Base-by-base conservation (phyloP, 2,329 filamentous ascomycete species). In the Epichloe amarillans region DNA sequence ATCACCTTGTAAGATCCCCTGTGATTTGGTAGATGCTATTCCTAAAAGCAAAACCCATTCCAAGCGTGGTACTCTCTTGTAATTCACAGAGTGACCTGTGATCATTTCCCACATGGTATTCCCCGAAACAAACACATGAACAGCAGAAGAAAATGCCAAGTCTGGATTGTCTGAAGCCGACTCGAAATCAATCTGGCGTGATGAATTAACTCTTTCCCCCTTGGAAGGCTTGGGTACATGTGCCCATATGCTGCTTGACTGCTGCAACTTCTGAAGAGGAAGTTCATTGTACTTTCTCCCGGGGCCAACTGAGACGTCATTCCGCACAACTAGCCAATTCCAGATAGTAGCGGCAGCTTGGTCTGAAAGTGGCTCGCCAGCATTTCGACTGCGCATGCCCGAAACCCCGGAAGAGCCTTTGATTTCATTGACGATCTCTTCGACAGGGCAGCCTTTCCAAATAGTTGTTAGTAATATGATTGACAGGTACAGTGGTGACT, bases 1-100 rank as follows among this genome's bases (percentile, higher is more conserved):
- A 52, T 82, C 78, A 40, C 76, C 76, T 62, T 83, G 80, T 14
- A 82, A 64, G 42, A 83, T 81, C 4, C 80, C 80, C 5, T 73
- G 65, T 7, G 70, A 66, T 48, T 71, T 74, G 14, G 69, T 71
- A 0, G 74, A 75, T 19, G 77, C 79, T 50, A 82, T 80, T 17
- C 75, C 76, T 17, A 79, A 66, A 8, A 82, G 68, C 2, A 77
- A 69, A 55, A 74, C 70, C 78, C 79, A 82, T 62, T 82, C 78
- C 11, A 77, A 75, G 11, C 70, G 69, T 2, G 79, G 77, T 3
- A 82, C 66, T 51, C 75, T 72, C 59, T 79, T 80, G 58, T 74
- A 70, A 60, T 83, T 79, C 10, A 76, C 68, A 6, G 72, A 71
- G 61, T 83, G 80, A 12, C 79, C 79, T 21, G 79, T 74, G 46